Conservation (phyloP, 2,329 filamentous ascomycete genomes). For the Canariomyces notabilis region DNA sequence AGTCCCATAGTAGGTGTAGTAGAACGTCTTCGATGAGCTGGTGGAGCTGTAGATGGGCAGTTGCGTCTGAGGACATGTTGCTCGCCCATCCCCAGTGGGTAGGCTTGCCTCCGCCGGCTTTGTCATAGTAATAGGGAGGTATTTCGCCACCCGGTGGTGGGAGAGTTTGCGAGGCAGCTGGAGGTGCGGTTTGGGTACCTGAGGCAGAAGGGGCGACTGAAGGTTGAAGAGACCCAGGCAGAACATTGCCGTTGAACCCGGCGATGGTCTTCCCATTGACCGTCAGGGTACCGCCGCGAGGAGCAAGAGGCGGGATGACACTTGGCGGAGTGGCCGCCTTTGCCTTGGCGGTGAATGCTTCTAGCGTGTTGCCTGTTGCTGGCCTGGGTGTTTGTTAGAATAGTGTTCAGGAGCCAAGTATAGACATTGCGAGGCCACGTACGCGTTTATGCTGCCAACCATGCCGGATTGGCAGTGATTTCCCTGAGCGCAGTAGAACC, state of each 20-base stretch:
- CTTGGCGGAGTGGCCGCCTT: slow-evolving; percentile 29
- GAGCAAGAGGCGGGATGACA: slow-evolving; percentile 32
- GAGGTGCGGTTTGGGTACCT: slow-evolving; percentile 21
- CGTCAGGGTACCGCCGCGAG: slow-evolving; percentile 32
- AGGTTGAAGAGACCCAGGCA: slow-evolving; percentile 23
- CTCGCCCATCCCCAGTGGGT: slow-evolving; percentile 31
- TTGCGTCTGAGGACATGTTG: slow-evolving; percentile 28
- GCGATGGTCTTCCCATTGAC: slow-evolving; percentile 31
- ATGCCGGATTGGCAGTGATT: slow-evolving; percentile 40
- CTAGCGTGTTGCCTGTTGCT: slow-evolving; percentile 33
- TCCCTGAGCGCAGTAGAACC: slow-evolving; percentile 37
- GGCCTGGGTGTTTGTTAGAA: neutral
- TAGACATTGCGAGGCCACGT: neutral
- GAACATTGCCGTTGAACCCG: slow-evolving; percentile 27
- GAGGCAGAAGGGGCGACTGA: slow-evolving; percentile 2
- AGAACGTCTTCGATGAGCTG: slow-evolving; percentile 33
- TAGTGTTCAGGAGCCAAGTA: neutral
- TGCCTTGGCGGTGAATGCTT: slow-evolving; percentile 33
- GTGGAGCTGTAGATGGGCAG: slow-evolving; percentile 26
- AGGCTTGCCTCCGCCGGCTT: slow-evolving; percentile 33
- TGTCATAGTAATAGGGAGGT: slow-evolving; percentile 27
- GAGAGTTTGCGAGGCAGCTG: slow-evolving; percentile 22
- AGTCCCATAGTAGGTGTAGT: slow-evolving; percentile 30
- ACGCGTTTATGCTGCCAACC: slow-evolving; percentile 44
- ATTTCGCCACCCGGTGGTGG: slow-evolving; percentile 29